Base-by-base conservation (phyloP, 768 basidiomycete genomes). In the Podaxis rugospora region DNA sequence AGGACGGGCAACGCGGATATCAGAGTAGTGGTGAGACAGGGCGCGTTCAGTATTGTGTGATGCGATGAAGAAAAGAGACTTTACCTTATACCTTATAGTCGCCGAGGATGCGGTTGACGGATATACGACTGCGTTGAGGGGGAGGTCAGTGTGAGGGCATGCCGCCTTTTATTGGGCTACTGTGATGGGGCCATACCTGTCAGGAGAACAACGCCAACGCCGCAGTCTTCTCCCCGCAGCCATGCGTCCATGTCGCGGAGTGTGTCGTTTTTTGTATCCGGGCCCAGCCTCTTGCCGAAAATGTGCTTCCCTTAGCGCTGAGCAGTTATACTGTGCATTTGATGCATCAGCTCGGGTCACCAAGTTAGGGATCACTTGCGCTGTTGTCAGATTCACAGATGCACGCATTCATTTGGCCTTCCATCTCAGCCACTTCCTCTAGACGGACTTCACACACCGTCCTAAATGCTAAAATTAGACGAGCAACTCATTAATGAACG, bases 371-470 rank as follows among this genome's bases (percentile, higher is more conserved):
- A 53, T 21, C 36, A 39, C 37, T 37, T n/a, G 11, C 6, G 11
- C 6, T 4, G 32, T 32, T 2, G 32, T 32, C 32, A 9, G 32
- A 9, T 36, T 25, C 7, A 49, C 56, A 9, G 32, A 9, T 36
- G 25, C 7, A 49, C 56, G 2, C 7, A 3, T 49, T 11, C 7
- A 23, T 11, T 25, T 27, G 21, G 13, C 23, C 47, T 7, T 35
- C 35, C 39, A n/a, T 23, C 7, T 32, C 44, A 35, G 25, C 39
- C 10, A 50, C 69, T 47, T 71, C 70, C 35, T 66, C 64, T 65
- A 73, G 63, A 35, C 39, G 65, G 7, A 73, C 68, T 70, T 9
- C 72, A 73, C 18, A 66, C 66, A 16, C 72, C 72, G 18, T 68
- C 70, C 63, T 67, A 7, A 36, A 51, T 23, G 53, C n/a, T 25